Base-by-base conservation (phyloP, 805 yeast genomes). In the Torulaspora gathmanii region DNA sequence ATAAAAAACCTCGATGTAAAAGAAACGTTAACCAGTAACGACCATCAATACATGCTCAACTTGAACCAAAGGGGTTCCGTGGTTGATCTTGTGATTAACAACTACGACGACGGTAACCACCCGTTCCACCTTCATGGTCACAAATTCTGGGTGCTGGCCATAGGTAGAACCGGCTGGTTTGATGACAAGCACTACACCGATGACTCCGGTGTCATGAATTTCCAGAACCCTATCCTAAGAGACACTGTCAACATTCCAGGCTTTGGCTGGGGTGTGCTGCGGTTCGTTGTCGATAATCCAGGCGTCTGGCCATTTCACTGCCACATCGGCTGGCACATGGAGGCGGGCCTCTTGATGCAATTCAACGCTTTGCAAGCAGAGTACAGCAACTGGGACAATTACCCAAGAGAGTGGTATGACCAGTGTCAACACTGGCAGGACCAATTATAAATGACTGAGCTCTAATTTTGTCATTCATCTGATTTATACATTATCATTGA, bases 291-390 rank as follows among this genome's bases (percentile, higher is more conserved):
- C 16, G 78, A 82, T 53, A 84, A 83, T 54, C 90, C 93, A 3
- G 95, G 95, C 28, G 76, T 84, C 15, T 85, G 93, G 93, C 77
- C 82, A 39, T 80, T 85, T 75, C 95, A 85, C 60, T 85, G 95
- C 64, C 89, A 82, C 58, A 74, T 81, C 45, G 84, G 80, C 53
- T 80, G 82, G 78, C 86, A 80, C 63, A 71, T 80, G 61, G 79
- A 75, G 56, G 83, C 80, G 61, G 86, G 86, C 12, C 65, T 75
- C 56, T 71, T 54, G 41, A 47, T 61, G 51, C 63, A 58, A 44
- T 45, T 61, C 15, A 57, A 57, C 31, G 49, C 54, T 8, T 31
- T 59, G 33, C 56, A 51, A 29, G 35, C 47, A 22, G 58, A 52
- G 33, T 61, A 59, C 31, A 49, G 45, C 25, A 15, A 47, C n/a